These are phyloP conservation scores for Populus hybrid DNA, from an alignment of 441 rosid species.

Conservation along the genomic window DNA sequence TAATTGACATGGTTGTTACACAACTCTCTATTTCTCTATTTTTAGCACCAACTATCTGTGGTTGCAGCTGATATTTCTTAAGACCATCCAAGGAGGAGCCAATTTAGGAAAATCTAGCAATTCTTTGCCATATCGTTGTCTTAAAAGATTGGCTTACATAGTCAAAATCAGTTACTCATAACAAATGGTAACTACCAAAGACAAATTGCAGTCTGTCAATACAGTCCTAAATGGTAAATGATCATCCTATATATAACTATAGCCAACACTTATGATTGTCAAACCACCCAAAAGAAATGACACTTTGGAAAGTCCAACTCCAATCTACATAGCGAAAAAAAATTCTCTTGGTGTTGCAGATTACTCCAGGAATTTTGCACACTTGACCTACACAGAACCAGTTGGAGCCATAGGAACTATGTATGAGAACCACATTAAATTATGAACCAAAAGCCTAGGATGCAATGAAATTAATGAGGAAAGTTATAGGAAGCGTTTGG, in stretches of 20 bases:
- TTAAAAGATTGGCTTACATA: background rate
- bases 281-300: background rate
- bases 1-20: background rate
- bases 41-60: background rate
- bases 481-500: no score
- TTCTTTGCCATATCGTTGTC: background rate
- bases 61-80: background rate
- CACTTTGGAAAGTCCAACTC: background rate
- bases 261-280: background rate
- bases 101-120: background rate
- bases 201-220: background rate
- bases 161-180: background rate
- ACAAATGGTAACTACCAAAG: background rate
- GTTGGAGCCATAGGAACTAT: no score
- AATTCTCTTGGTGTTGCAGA: no score
- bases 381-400: no score
- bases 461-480: no score
- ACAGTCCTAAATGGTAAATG: background rate
- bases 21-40: background rate
- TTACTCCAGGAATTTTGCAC: no score
- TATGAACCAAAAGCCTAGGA: background rate
- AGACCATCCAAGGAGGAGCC: background rate
- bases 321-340: background rate
- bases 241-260: background rate
- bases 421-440: no score